Evolutionary conservation across 202 grass and related monocot species (phyloP).

Genomic region (Carex arenaria): DNA sequence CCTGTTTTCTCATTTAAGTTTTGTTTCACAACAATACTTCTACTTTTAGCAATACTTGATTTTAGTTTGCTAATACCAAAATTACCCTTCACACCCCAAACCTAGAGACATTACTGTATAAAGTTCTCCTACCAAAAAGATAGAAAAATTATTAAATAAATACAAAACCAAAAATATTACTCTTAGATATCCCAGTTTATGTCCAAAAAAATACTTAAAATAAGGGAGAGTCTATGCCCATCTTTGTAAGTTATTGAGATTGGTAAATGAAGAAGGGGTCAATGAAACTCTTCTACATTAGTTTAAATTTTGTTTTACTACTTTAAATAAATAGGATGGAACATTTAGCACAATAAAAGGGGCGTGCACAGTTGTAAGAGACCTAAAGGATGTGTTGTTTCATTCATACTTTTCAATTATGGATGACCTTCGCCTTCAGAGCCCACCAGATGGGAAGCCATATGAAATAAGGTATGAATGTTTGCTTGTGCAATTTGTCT

Average conservation of each 20-base stretch:
- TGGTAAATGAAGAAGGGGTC: background rate
- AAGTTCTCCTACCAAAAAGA: background rate
- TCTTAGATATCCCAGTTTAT: background rate
- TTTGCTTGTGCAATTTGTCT: background rate
- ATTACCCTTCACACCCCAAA: background rate
- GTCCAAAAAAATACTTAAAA: background rate
- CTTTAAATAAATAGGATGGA: slow-evolving; percentile 65
- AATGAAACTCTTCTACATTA: background rate
- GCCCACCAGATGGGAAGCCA: slow-evolving; percentile 48
- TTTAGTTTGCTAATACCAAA: background rate
- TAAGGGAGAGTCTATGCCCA: background rate
- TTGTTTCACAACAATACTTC: background rate
- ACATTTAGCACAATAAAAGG: slow-evolving; percentile 88
- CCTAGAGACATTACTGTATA: background rate
- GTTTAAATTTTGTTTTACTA: slow-evolving; percentile 4
- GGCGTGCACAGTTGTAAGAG: slow-evolving; percentile 82
- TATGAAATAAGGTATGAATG: slow-evolving; percentile 81
- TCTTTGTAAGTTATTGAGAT: background rate
- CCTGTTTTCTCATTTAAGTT: background rate
- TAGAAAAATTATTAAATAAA: background rate
- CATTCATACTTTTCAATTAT: slow-evolving; percentile 93
- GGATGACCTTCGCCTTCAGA: slow-evolving; percentile 66
- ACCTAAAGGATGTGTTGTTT: slow-evolving; percentile 82
- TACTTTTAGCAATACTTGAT: slow-evolving; percentile 8
- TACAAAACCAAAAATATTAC: background rate